These are phyloP conservation scores for Fusarium paranaense DNA, from an alignment of 2,329 filamentous ascomycete species.

Conservation along the genomic window DNA sequence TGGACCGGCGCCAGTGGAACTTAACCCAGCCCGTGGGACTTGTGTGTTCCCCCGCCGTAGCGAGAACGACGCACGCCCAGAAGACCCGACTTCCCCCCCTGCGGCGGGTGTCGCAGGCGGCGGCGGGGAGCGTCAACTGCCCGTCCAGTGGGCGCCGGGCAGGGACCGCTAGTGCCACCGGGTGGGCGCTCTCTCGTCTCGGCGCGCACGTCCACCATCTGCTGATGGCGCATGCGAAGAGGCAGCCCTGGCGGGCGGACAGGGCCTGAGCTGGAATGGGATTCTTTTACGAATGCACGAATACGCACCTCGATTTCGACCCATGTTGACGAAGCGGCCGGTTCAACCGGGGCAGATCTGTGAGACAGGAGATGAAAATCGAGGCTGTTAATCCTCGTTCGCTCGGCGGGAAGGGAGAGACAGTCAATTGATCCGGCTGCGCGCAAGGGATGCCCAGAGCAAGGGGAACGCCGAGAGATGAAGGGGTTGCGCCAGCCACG, in stretches of 20 bases:
- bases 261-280: conserved; percentile 38
- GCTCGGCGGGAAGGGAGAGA: conserved; percentile 13
- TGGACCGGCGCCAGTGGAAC: conserved; percentile 25
- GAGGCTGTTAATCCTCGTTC: not conserved
- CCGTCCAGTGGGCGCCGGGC: conserved; percentile 5
- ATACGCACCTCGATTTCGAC: conserved; percentile 66
- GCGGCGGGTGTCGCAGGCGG: conserved; percentile 26
- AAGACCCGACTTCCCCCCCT: conserved; percentile 17
- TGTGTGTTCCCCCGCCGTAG: conserved; percentile 20
- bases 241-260: not conserved
- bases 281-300: conserved; percentile 29
- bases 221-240: conserved; percentile 22
- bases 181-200: conserved; percentile 3
- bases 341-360: conserved; percentile 32
- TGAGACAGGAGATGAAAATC: conserved; percentile 36
- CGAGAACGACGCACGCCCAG: conserved; percentile 20
- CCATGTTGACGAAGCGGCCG: conserved; percentile 55
- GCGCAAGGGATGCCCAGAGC: conserved; percentile 33
- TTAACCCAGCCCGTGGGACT: conserved; percentile 17
- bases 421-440: conserved; percentile 10
- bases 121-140: conserved; percentile 10
- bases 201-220: conserved; percentile 13
- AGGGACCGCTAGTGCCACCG: conserved; percentile 24
- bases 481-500: conserved; percentile 38
- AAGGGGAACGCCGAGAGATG: conserved; percentile 23